These are phyloP conservation scores for Colletotrichum godetiae DNA, from an alignment of 2,329 filamentous ascomycete genomes.

Conservation along the genomic window DNA sequence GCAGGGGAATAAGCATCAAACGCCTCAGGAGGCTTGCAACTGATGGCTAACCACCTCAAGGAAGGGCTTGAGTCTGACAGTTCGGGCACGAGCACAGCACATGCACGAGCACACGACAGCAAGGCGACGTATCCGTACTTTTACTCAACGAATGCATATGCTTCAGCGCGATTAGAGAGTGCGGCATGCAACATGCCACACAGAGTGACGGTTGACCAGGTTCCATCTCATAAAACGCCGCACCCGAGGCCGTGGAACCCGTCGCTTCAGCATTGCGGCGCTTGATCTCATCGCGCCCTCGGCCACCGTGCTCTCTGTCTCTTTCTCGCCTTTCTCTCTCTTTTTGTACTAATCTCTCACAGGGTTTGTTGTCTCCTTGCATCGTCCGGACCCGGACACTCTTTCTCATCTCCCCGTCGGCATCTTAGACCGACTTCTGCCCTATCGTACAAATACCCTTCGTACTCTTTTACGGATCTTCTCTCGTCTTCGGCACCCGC, in stretches of 20 bases:
- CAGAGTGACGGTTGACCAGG: slow-evolving; percentile 1
- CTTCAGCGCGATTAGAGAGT: too few species aligned
- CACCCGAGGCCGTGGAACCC: slow-evolving; percentile 22
- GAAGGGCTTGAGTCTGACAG: neutral
- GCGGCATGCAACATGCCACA: slow-evolving; percentile 1
- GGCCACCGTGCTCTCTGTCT: neutral
- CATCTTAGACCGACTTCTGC: neutral
- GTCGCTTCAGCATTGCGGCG: neutral
- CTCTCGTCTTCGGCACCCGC: neutral
- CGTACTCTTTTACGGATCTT: neutral
- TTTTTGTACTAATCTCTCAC: slow-evolving; percentile 12
- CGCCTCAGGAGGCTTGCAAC: neutral
- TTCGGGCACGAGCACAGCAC: slow-evolving; percentile 6
- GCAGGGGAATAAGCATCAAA: neutral
- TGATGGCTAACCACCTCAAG: neutral
- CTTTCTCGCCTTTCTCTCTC: neutral
- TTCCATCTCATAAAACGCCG: slow-evolving; percentile 27
- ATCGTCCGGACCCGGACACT: neutral
- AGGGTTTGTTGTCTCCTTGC: neutral
- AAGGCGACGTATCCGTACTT: neutral
- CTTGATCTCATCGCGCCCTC: slow-evolving; percentile 23
- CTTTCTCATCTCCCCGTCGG: neutral
- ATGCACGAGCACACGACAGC: neutral
- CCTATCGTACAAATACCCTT: neutral
- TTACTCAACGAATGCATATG: neutral